phyloP scores from a whole-genome alignment of 305 asterid species.

The Fraxinus dipetala region DNA sequence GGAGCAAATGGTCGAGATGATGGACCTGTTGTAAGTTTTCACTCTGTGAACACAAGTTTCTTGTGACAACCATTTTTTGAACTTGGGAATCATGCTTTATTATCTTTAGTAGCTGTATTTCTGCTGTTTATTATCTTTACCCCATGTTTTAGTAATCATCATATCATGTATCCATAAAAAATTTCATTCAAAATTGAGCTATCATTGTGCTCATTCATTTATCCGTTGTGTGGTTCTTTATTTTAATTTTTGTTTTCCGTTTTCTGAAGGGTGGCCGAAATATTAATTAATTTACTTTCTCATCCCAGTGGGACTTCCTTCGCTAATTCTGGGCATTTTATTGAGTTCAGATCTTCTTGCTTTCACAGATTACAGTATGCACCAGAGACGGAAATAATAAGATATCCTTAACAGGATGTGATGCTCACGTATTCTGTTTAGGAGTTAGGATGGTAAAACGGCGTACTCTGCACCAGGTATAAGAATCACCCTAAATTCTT shows the following conservation, averaged over 20 bases:
- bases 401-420: slow-evolving; percentile 77
- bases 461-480: slow-evolving; percentile 83
- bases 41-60: slow-evolving; percentile 10
- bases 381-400: slow-evolving; percentile 92
- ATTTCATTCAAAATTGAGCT: background rate
- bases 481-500: slow-evolving; percentile 15
- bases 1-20: slow-evolving; percentile 99
- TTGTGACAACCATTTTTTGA: slow-evolving; percentile 1
- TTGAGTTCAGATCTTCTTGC: slow-evolving; percentile 30
- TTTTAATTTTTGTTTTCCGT: background rate
- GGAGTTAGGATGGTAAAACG: slow-evolving; percentile 94
- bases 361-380: slow-evolving; percentile 78
- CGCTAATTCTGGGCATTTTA: slow-evolving; percentile 16
- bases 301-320: slow-evolving; percentile 17
- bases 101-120: background rate
- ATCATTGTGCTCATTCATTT: background rate
- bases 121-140: background rate
- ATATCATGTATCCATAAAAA: background rate
- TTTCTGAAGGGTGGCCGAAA: slow-evolving; percentile 5
- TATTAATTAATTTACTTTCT: background rate
- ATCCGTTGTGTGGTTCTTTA: background rate
- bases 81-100: background rate
- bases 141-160: slow-evolving; percentile 5
- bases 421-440: slow-evolving; percentile 81
- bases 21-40: slow-evolving; percentile 81